Base-by-base conservation (phyloP, 495 filamentous ascomycete genomes). In the Penicillium goetzii region DNA sequence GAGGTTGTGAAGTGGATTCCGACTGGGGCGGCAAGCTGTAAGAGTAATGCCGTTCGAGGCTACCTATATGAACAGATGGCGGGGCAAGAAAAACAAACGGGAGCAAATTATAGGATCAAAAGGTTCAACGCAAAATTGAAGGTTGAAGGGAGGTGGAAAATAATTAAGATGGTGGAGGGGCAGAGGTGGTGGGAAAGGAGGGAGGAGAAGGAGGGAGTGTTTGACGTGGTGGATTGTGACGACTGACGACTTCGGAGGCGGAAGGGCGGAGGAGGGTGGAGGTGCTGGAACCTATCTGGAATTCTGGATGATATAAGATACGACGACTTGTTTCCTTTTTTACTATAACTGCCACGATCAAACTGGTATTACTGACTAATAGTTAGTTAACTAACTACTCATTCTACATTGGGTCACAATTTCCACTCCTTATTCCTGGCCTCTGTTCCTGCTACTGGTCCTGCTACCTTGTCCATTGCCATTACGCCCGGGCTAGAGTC, bases 211-310 rank as follows among this genome's bases (percentile, higher is more conserved):
- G 63, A 57, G 64, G 25, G 57, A 47, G 58, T 66, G 56, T 62
- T 65, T 58, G 58, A 68, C 32, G 74, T 73, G 68, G 72, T 67
- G 59, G 47, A 51, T 9, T 21, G 67, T 66, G 64, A 65, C 67
- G 64, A 69, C 43, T 76, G 75, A 72, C 75, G 72, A 67, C 65
- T 76, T 72, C 74, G 77, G 76, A 71, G 76, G 74, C 69, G 72
- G 76, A 58, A 60, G 78, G 74, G 72, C 68, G 67, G 68, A 68
- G 66, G 30, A 32, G 5, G 5, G 30, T 32, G 64, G 65, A 74
- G 77, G 43, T 73, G 78, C 76, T n/a, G n/a, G n/a, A 79, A 74
- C 64, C 19, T 47, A 6, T 7, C 30, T 32, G 0, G 5, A 32
- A 32, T 4, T 6, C 15, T 41, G 9, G 43, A 47, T 23, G 43